phyloP scores from a whole-genome alignment of 2,329 filamentous ascomycete species.

The Aspergillus sp. region DNA sequence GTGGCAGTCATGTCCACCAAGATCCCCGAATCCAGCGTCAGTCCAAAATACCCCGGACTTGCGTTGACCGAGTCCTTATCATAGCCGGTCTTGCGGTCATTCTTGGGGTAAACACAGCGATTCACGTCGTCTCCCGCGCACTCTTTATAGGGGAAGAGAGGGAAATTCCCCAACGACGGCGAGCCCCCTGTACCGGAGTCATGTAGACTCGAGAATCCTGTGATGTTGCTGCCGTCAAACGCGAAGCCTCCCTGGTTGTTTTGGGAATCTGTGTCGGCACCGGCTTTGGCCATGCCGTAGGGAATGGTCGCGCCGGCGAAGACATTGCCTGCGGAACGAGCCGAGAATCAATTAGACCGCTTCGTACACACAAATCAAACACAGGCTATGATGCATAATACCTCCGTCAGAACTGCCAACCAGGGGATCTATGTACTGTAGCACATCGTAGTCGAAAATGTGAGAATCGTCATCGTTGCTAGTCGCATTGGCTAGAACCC shows the following conservation, averaged over 20 bases:
- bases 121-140: slow-evolving; percentile 56
- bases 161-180: slow-evolving; percentile 64
- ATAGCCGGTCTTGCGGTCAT: slow-evolving; percentile 42
- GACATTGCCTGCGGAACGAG: slow-evolving; percentile 41
- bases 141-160: slow-evolving; percentile 57
- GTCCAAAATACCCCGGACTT: slow-evolving; percentile 56
- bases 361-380: not conserved
- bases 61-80: slow-evolving; percentile 47
- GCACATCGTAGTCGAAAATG: slow-evolving; percentile 30
- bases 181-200: slow-evolving; percentile 44
- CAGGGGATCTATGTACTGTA: slow-evolving; percentile 43
- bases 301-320: slow-evolving; percentile 49
- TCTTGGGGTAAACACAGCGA: slow-evolving; percentile 53
- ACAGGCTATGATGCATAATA: slow-evolving; percentile 6
- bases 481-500: slow-evolving; percentile 5
- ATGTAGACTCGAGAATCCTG: slow-evolving; percentile 45
- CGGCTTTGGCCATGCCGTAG: slow-evolving; percentile 50
- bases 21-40: slow-evolving; percentile 51
- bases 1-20: slow-evolving; percentile 59
- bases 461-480: slow-evolving; percentile 4
- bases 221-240: slow-evolving; percentile 43
- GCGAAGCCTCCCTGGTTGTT: slow-evolving; percentile 50
- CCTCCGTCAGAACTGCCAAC: slow-evolving; percentile 47
- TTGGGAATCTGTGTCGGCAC: slow-evolving; percentile 44
- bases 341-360: not conserved